phyloP scores from a whole-genome alignment of 2,329 filamentous ascomycete species.

The Fusarium sp. region DNA sequence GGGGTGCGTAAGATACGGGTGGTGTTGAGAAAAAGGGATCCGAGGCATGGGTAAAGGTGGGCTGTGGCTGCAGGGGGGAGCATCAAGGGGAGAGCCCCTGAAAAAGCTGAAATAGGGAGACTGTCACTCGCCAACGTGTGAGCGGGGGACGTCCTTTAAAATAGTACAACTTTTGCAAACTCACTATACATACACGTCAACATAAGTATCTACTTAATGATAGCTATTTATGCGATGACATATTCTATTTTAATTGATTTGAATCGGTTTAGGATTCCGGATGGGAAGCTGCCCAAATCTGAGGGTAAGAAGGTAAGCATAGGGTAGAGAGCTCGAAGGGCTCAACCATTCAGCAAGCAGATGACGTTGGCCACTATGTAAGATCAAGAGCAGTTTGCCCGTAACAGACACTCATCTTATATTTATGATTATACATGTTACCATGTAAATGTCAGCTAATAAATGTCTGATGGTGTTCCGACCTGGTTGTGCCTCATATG shows the following conservation, averaged over 20 bases:
- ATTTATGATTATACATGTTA: not conserved
- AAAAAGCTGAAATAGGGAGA: constrained; percentile 37
- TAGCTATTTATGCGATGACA: not conserved
- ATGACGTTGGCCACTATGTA: not conserved
- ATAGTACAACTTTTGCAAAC: not conserved
- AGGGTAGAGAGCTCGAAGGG: constrained; percentile 3
- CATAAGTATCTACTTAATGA: not conserved
- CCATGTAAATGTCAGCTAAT: not conserved
- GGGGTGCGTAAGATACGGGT: constrained; percentile 34
- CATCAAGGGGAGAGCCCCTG: constrained; percentile 42
- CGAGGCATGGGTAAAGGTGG: constrained; percentile 37
- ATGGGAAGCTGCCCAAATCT: not conserved
- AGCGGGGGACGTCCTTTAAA: not conserved
- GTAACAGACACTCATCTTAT: too few relatives aligned
- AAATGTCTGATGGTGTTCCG: too few relatives aligned
- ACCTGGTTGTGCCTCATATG: too few relatives aligned
- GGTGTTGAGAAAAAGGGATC: constrained; percentile 47
- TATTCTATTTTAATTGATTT: too few relatives aligned
- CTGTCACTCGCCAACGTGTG: constrained; percentile 32
- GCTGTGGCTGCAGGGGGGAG: constrained; percentile 35
- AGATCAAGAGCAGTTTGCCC: not conserved
- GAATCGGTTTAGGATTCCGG: not conserved
- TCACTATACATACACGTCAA: not conserved
- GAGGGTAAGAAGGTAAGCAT: not conserved
- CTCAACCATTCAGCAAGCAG: not conserved